A percentile compares a stretch with the other conserved stretches of the same genome.
These are phyloP conservation scores for Penicillium longicatenatum DNA, from an alignment of 495 filamentous ascomycete species.

Conservation along the genomic window DNA sequence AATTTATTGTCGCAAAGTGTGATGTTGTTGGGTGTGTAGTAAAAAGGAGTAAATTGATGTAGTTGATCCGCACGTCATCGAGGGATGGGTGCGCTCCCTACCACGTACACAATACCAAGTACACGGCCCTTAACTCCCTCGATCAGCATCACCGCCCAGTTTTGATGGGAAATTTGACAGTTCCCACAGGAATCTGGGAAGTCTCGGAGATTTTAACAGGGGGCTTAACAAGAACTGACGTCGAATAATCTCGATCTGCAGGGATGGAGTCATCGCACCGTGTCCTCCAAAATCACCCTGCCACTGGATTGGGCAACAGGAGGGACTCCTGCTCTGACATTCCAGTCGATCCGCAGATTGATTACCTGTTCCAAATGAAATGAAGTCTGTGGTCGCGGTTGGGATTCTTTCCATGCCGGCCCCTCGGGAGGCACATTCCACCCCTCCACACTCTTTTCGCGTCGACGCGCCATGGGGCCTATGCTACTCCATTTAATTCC, in stretches of 20 bases:
- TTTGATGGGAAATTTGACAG: background rate
- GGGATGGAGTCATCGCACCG: conserved; percentile 16
- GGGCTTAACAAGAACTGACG: conserved; percentile 21
- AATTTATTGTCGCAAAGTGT: background rate
- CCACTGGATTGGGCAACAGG: background rate
- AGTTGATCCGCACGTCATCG: conserved; percentile 24
- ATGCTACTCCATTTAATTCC: conserved; percentile 19
- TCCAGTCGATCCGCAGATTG: conserved; percentile 20
- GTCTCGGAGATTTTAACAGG: conserved; percentile 15
- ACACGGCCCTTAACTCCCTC: conserved; percentile 1
- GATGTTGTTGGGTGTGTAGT: background rate
- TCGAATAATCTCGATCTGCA: conserved; percentile 16
- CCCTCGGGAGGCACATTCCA: conserved; percentile 35
- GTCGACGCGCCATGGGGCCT: conserved; percentile 31
- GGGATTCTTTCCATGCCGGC: conserved; percentile 31
- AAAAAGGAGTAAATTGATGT: background rate
- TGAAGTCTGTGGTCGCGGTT: conserved; percentile 16
- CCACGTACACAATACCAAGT: background rate
- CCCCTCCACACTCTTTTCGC: conserved; percentile 33
- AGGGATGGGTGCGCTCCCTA: conserved; percentile 19
- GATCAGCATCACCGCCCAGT: background rate
- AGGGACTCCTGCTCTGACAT: conserved; percentile 14
- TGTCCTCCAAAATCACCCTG: conserved; percentile 1
- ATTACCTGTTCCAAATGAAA: conserved; percentile 1
- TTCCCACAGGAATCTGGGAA: conserved; percentile 8